Evolutionary conservation across 352 stramenopile species (phyloP), one percentile per base, ranked within the genome.

Genomic region (Aphanomyces stellatus): DNA sequence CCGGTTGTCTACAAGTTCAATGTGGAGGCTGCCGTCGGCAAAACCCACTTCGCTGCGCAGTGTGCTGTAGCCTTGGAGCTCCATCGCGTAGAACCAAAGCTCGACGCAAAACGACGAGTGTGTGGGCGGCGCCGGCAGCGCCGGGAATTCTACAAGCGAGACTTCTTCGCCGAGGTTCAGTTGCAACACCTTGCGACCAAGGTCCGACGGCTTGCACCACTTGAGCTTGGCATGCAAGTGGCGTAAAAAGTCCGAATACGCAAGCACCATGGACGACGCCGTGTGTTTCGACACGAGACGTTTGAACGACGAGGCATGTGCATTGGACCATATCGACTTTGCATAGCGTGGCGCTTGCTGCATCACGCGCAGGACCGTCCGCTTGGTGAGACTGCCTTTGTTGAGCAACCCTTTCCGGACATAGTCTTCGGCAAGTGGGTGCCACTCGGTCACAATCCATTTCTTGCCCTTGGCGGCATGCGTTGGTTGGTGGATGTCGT

Each of bases 11-110:
- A 91, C 69, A 35, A 95, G 74, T 61, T 93, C 83, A 17, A 95
- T 42, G 28, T 85, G 90, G 4, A 91, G 72, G 37, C 83, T 90
- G 1, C 85, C 82, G 56, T 62, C 72, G 49, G 83, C 73, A 63
- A 92, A 76, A 3, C 82, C 83, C 57, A 92, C 88, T 48, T 95
- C 85, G 19, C 76, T 88, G 60, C 85, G 74, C 22, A 95, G 75
- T 3, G 81, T 81, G 65, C 82, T 75, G 51, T 80, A 92, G 2
- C 80, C 83, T 0, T 62, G 64, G 8, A 93, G 67, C 33, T 92
- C 82, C 2, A 72, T 78, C 10, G 87, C 80, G 53, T 78, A 85
- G 4, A 95, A 72, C 87, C 87, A 95, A 66, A 91, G 77, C 64
- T 95, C 87, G 15, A 95, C 64, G 4, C n/a, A 51, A 51, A 64